Evolutionary conservation across 2,329 filamentous ascomycete genomes (phyloP).

Genomic region (Iodosphaeria phyllophila): DNA sequence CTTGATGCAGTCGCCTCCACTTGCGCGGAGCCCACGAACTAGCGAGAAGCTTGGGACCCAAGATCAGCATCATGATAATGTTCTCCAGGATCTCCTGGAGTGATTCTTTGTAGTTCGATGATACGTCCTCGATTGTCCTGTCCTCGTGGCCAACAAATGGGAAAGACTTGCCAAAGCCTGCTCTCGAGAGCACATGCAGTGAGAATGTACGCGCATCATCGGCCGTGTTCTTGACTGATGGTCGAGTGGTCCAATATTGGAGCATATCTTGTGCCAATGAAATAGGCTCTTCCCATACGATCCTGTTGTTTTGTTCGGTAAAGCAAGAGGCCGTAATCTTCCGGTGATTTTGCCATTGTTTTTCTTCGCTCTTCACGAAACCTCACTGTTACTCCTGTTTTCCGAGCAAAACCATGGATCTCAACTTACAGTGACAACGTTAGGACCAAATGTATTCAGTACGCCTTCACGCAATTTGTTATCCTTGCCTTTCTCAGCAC

Average conservation of each 20-base stretch:
- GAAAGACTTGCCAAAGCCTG: slow-evolving; percentile 5
- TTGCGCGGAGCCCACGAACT: slow-evolving; percentile 6
- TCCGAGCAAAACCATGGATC: too few relatives aligned
- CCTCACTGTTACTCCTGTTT: too few relatives aligned
- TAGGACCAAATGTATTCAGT: too few relatives aligned
- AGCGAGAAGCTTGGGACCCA: slow-evolving; percentile 10
- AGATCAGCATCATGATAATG: slow-evolving; percentile 11
- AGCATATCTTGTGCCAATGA: slow-evolving; percentile 3
- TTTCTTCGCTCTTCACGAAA: slow-evolving; percentile 3
- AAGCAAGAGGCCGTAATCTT: slow-evolving; percentile 2
- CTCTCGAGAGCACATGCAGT: slow-evolving; percentile 3
- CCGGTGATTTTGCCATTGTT: slow-evolving; percentile 5
- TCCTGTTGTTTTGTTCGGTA: slow-evolving; percentile 3
- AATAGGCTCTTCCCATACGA: slow-evolving; percentile 4
- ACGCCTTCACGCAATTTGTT: too few relatives aligned
- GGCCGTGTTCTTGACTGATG: not conserved
- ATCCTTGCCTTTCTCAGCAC: slow-evolving; percentile 2
- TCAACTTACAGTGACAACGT: slow-evolving; percentile 1
- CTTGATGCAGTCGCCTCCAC: slow-evolving; percentile 4
- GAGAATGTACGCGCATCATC: slow-evolving; percentile 4
- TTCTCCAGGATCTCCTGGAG: slow-evolving; percentile 13
- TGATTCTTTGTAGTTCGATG: slow-evolving; percentile 3
- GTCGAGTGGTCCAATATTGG: slow-evolving; percentile 3
- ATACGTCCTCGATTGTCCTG: not conserved
- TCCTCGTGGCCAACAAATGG: slow-evolving; percentile 5